phyloP scores from a whole-genome alignment of 2,329 filamentous ascomycete genomes.

The Amauroascus verrucosus region DNA sequence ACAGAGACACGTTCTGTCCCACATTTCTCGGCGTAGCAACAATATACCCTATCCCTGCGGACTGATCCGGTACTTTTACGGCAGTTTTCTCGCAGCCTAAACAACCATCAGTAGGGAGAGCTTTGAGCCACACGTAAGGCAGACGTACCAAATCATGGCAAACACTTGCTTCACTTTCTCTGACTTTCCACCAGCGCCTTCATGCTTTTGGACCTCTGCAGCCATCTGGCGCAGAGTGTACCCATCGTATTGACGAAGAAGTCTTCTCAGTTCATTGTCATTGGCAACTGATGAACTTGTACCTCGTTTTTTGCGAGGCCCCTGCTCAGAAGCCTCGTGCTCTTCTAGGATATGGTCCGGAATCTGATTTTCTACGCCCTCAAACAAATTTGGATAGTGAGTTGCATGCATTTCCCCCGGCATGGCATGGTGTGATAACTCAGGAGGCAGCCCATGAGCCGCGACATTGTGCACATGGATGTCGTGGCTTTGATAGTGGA shows the following conservation, averaged over 20 bases:
- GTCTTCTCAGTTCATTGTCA: slow-evolving; percentile 40
- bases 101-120: neutral
- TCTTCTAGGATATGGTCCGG: slow-evolving; percentile 33
- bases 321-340: slow-evolving; percentile 36
- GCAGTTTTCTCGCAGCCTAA: slow-evolving; percentile 40
- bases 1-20: slow-evolving; percentile 89
- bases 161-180: slow-evolving; percentile 45
- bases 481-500: slow-evolving; percentile 28
- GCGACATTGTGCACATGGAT: slow-evolving; percentile 28
- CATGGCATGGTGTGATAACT: slow-evolving; percentile 28
- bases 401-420: slow-evolving; percentile 23
- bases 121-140: neutral
- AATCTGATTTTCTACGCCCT: slow-evolving; percentile 35
- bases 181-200: slow-evolving; percentile 41
- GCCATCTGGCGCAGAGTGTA: slow-evolving; percentile 40
- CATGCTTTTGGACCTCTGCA: slow-evolving; percentile 40
- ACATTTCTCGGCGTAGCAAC: slow-evolving; percentile 86
- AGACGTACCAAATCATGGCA: slow-evolving; percentile 42
- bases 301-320: slow-evolving; percentile 37
- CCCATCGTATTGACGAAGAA: slow-evolving; percentile 39
- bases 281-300: slow-evolving; percentile 40
- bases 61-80: slow-evolving; percentile 54
- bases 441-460: slow-evolving; percentile 29
- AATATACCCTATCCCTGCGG: slow-evolving; percentile 84
- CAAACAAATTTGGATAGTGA: slow-evolving; percentile 34